phyloP scores from a whole-genome alignment of 2,329 filamentous ascomycete species.

The Ophiognomonia clavigignenti-juglandacearum region DNA sequence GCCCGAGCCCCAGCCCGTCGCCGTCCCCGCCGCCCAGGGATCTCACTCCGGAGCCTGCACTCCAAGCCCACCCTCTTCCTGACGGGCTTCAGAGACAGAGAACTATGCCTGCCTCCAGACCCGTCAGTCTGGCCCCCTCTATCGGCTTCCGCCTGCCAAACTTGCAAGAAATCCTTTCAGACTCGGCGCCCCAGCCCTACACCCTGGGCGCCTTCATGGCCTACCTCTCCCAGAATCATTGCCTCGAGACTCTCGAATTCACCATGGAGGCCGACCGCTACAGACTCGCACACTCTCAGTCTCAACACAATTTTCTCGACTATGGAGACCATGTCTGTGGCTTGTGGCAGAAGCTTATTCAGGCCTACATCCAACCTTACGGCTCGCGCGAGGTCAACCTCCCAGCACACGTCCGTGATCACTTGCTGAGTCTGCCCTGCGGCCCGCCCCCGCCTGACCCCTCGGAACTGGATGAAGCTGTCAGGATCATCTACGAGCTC shows the following conservation, averaged over 20 bases:
- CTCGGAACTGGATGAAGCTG: slow-evolving; percentile 72
- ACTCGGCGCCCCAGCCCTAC: slow-evolving; percentile 81
- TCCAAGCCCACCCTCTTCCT: slow-evolving; percentile 34
- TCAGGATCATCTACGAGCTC: slow-evolving; percentile 85
- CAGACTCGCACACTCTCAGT: slow-evolving; percentile 50
- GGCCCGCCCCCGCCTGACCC: slow-evolving; percentile 63
- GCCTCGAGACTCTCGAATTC: slow-evolving; percentile 92
- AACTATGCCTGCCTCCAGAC: slow-evolving; percentile 44
- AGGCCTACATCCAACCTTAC: slow-evolving; percentile 84
- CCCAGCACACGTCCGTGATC: slow-evolving; percentile 78
- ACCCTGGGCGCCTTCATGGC: slow-evolving; percentile 92
- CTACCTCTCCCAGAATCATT: slow-evolving; percentile 95
- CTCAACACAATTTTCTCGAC: slow-evolving; percentile 36
- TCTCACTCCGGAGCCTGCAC: slow-evolving; percentile 38
- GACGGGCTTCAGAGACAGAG: slow-evolving; percentile 36
- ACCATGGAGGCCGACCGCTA: slow-evolving; percentile 92
- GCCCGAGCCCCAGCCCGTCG: slow-evolving; percentile 12
- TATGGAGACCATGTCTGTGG: slow-evolving; percentile 65
- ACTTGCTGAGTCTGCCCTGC: slow-evolving; percentile 61
- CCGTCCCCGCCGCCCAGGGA: slow-evolving; percentile 31
- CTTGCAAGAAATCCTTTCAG: slow-evolving; percentile 81
- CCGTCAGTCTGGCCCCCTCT: slow-evolving; percentile 41
- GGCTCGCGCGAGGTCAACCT: slow-evolving; percentile 87
- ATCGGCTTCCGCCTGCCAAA: slow-evolving; percentile 52
- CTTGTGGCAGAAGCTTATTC: slow-evolving; percentile 82